Evolutionary conservation across 805 yeast genomes (phyloP).

Genomic region (Wickerhamomyces strasburgensis): DNA sequence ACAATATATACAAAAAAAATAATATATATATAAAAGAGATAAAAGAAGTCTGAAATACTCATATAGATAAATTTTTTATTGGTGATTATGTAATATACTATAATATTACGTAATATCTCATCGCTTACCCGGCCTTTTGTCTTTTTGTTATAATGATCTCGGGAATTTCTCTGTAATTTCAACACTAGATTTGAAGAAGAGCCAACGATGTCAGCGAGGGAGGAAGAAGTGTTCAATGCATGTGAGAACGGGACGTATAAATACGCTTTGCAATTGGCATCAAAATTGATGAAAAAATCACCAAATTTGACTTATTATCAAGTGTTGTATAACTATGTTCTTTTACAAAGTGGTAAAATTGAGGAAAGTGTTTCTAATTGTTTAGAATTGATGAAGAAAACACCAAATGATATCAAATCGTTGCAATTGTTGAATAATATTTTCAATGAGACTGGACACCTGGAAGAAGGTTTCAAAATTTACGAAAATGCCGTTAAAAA

Average conservation of each 20-base stretch:
- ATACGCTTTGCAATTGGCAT: conserved; percentile 45
- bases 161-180: too few relatives aligned
- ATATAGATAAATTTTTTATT: too few relatives aligned
- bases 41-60: too few relatives aligned
- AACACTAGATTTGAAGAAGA: too few relatives aligned
- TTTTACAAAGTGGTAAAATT: conserved; percentile 29
- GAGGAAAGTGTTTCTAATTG: conserved; percentile 23
- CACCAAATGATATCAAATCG: conserved; percentile 53
- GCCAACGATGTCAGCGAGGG: conserved; percentile 26
- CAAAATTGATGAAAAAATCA: conserved; percentile 43
- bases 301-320: conserved; percentile 54
- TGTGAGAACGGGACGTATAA: conserved; percentile 50
- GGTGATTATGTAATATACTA: too few relatives aligned
- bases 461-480: conserved; percentile 39
- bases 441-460: conserved; percentile 34
- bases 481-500: conserved; percentile 57
- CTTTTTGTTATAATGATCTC: too few relatives aligned
- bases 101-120: too few relatives aligned
- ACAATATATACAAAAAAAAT: background rate
- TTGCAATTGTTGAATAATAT: conserved; percentile 43
- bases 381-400: conserved; percentile 24
- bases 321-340: conserved; percentile 29
- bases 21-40: too few relatives aligned
- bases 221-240: conserved; percentile 35
- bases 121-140: too few relatives aligned